These are phyloP conservation scores for Pleomassaria siparia DNA, from an alignment of 2,329 filamentous ascomycete genomes.

Conservation along the genomic window DNA sequence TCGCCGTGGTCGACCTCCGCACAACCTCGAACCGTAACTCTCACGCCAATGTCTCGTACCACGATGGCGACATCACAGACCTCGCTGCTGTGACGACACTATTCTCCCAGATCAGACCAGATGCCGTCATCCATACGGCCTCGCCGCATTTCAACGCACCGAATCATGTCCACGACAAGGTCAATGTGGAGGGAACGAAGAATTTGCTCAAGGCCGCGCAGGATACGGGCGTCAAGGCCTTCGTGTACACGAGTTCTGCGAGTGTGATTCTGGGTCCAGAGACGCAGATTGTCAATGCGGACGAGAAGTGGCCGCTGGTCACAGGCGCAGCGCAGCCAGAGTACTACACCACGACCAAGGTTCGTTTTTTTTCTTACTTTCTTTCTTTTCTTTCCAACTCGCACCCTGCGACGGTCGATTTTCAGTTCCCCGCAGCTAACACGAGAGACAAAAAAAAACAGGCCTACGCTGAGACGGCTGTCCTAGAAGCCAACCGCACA, in stretches of 20 bases:
- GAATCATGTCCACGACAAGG: constrained; percentile 49
- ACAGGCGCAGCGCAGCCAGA: constrained; percentile 51
- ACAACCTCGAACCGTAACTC: constrained; percentile 44
- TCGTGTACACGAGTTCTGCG: constrained; percentile 56
- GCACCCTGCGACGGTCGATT: too few species aligned
- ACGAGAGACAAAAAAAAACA: constrained; percentile 12
- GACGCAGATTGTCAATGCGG: constrained; percentile 51
- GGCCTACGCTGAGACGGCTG: constrained; percentile 51
- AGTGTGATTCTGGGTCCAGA: constrained; percentile 51
- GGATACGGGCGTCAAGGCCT: constrained; percentile 53
- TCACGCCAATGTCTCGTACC: constrained; percentile 49
- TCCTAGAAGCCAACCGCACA: constrained; percentile 53
- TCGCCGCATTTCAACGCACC: constrained; percentile 46
- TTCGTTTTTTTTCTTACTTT: too few species aligned
- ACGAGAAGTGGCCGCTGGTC: constrained; percentile 51
- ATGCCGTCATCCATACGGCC: constrained; percentile 52
- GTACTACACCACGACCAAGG: constrained; percentile 55
- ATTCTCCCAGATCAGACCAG: constrained; percentile 47
- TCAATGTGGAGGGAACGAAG: constrained; percentile 56
- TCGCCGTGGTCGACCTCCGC: constrained; percentile 53
- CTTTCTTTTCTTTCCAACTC: too few species aligned
- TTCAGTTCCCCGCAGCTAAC: too few species aligned
- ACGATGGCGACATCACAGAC: constrained; percentile 54
- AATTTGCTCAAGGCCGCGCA: constrained; percentile 51
- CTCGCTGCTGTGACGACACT: constrained; percentile 44